Conservation (phyloP, 257 asterid species). For the Nicotiana attenuata region DNA sequence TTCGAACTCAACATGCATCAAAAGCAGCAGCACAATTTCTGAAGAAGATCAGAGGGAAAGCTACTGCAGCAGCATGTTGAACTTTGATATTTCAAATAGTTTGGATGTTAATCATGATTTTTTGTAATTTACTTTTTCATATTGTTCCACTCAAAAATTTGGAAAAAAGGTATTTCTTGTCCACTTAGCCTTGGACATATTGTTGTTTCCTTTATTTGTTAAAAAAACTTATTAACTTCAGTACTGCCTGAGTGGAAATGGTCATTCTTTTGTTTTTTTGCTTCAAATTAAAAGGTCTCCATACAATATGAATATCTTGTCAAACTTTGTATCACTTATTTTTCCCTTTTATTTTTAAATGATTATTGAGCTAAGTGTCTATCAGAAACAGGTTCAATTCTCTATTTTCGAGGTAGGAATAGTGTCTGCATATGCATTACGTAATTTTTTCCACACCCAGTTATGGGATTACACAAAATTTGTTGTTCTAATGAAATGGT, state of each 20-base stretch:
- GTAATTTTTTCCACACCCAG: no score
- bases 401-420: no score
- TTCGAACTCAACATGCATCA: constrained; percentile 35
- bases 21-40: constrained; percentile 15
- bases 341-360: not conserved
- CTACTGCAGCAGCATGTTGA: constrained; percentile 52
- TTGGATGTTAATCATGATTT: constrained; percentile 40
- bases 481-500: not conserved
- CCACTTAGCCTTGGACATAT: not conserved
- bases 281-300: no score
- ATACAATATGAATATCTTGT: not conserved
- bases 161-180: not conserved
- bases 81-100: constrained; percentile 44
- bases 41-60: constrained; percentile 58
- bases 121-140: constrained; percentile 23
- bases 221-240: no score
- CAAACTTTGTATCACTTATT: not conserved
- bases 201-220: not conserved
- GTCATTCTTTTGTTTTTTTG: not conserved
- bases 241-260: no score
- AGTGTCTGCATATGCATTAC: no score
- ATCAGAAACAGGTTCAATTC: no score
- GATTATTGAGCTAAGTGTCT: no score
- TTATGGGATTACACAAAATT: no score
- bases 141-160: not conserved